phyloP scores from a whole-genome alignment of 1,284 basidiomycete species.

The Trametes pubescens region DNA sequence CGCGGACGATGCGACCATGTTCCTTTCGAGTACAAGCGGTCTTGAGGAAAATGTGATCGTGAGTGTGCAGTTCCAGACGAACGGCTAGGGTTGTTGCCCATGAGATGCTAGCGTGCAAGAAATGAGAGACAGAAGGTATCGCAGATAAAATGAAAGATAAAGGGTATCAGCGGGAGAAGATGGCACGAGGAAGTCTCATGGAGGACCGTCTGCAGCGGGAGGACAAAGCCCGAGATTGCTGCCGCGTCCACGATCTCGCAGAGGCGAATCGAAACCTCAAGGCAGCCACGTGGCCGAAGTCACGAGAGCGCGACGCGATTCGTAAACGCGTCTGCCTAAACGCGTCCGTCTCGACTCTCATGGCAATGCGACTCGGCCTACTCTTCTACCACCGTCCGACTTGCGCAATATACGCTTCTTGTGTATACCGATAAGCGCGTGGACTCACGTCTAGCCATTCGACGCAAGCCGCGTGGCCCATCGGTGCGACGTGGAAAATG shows the following conservation, averaged over 20 bases:
- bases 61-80: conserved; percentile 12
- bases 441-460: conserved; percentile 26
- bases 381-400: neutral
- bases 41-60: conserved; percentile 13
- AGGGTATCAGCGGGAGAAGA: conserved; percentile 17
- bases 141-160: conserved; percentile 8
- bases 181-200: conserved; percentile 24
- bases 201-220: conserved; percentile 9
- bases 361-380: neutral
- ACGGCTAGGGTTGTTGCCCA: conserved; percentile 33
- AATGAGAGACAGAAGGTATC: conserved; percentile 20
- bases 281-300: conserved; percentile 26
- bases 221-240: conserved; percentile 1
- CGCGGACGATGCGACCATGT: conserved; percentile 14
- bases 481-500: neutral
- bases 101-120: conserved; percentile 20
- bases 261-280: conserved; percentile 22
- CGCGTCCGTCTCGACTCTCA: neutral
- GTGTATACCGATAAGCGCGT: neutral
- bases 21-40: conserved; percentile 19
- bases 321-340: neutral
- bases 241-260: conserved; percentile 1
- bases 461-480: conserved; percentile 4
- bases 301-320: conserved; percentile 26
- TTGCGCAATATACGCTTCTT: neutral